Evolutionary conservation across 768 basidiomycete species (phyloP).

Genomic region (Termitomyces titanicus): DNA sequence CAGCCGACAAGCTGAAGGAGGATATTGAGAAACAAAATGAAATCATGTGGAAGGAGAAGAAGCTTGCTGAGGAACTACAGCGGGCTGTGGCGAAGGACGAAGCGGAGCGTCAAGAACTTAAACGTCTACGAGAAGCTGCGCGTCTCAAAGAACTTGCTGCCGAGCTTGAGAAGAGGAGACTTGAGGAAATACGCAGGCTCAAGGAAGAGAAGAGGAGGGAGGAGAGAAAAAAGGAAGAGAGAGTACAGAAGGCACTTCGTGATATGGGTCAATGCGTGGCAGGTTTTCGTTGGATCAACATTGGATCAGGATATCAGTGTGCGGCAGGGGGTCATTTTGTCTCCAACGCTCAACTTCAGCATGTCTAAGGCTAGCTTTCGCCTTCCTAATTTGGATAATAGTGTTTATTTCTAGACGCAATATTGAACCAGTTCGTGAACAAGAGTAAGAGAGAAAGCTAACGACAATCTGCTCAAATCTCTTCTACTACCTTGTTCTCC

Average conservation of each 20-base stretch:
- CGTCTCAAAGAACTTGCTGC: constrained; percentile 16
- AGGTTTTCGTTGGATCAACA: constrained; percentile 22
- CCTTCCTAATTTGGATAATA: too few relatives aligned
- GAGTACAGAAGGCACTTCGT: constrained; percentile 40
- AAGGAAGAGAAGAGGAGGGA: constrained; percentile 23
- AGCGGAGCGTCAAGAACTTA: constrained; percentile 25
- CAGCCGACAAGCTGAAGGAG: neutral
- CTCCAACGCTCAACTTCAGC: neutral
- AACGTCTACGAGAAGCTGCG: constrained; percentile 24
- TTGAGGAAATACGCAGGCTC: constrained; percentile 7
- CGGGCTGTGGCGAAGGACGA: constrained; percentile 20
- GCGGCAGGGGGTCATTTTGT: constrained; percentile 6
- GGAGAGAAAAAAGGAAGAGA: constrained; percentile 30
- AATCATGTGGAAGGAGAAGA: neutral
- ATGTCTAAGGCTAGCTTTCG: too few relatives aligned
- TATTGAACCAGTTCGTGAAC: too few relatives aligned
- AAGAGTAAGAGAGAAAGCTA: too few relatives aligned
- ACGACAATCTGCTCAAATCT: too few relatives aligned
- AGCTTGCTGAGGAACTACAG: neutral
- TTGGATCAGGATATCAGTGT: constrained; percentile 21
- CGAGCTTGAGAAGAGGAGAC: neutral
- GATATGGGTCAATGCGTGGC: constrained; percentile 45
- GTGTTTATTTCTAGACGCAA: too few relatives aligned
- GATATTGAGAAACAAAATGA: neutral
- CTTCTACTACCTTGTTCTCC: too few relatives aligned